These are phyloP conservation scores for Aspergillus sp. DNA, from an alignment of 2,329 filamentous ascomycete species.

Conservation along the genomic window DNA sequence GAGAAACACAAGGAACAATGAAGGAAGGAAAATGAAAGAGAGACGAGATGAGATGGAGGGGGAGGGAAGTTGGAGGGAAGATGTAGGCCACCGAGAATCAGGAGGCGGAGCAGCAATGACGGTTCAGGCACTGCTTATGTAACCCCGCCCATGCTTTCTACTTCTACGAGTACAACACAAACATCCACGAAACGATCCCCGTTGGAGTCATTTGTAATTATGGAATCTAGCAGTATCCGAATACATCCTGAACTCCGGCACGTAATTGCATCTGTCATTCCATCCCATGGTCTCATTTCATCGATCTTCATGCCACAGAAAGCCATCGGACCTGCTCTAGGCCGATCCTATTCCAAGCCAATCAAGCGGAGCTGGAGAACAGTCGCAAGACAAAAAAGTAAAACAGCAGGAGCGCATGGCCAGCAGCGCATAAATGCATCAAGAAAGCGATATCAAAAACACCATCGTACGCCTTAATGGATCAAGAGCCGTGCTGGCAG, in stretches of 20 bases:
- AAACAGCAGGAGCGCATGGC: background rate
- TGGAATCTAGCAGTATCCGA: no score
- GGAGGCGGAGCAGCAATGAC: background rate
- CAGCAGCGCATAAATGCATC: background rate
- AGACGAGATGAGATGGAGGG: background rate
- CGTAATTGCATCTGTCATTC: no score
- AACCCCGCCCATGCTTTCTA: no score
- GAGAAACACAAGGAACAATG: slow-evolving; percentile 12
- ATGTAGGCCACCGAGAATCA: background rate
- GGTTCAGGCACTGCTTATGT: background rate
- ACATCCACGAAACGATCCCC: no score
- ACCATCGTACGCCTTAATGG: background rate
- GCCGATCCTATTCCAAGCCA: background rate
- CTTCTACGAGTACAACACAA: no score
- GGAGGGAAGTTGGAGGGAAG: background rate
- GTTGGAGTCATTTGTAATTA: no score
- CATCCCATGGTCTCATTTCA: no score
- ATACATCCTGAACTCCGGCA: no score
- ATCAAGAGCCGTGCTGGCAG: background rate
- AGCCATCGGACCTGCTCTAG: background rate
- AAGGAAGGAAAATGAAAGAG: background rate
- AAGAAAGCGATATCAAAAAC: background rate
- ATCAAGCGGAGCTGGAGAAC: background rate
- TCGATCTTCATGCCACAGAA: no score
- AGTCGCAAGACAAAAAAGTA: background rate